These are phyloP conservation scores for Corylus heterophylla DNA, from an alignment of 306 rosid species.

Conservation along the genomic window DNA sequence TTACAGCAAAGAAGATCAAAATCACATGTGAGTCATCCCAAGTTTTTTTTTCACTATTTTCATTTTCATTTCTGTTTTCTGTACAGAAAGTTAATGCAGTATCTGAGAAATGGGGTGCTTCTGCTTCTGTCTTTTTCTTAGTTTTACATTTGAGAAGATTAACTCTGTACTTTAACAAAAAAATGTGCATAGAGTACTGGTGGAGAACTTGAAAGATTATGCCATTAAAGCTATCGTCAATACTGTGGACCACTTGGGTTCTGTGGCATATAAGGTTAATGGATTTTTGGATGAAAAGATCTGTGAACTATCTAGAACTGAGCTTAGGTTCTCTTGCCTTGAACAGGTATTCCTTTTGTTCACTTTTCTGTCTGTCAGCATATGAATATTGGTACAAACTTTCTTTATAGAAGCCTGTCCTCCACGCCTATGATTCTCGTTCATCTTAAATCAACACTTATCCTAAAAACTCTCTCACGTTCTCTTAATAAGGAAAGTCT, in stretches of 20 bases:
- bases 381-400: neutral
- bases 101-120: neutral
- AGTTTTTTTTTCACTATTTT: neutral
- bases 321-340: conserved; percentile 29
- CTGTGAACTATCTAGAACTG: conserved; percentile 20
- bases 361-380: neutral
- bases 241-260: conserved; percentile 45
- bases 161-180: neutral
- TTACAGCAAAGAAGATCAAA: conserved; percentile 34
- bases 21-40: conserved; percentile 25
- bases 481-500: too few species aligned
- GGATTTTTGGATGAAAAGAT: conserved; percentile 33
- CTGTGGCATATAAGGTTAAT: conserved; percentile 36
- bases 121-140: neutral
- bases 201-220: conserved; percentile 44
- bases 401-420: neutral
- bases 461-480: too few species aligned
- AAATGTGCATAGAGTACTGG: conserved; percentile 25
- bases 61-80: neutral
- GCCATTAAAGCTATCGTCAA: conserved; percentile 40
- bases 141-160: neutral
- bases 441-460: too few species aligned
- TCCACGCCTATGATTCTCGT: too few species aligned
- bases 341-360: conserved; percentile 29
- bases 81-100: neutral